Evolutionary conservation across 192 early-diverging fungal genomes (phyloP).

Genomic region (Radiomyces spectabilis): DNA sequence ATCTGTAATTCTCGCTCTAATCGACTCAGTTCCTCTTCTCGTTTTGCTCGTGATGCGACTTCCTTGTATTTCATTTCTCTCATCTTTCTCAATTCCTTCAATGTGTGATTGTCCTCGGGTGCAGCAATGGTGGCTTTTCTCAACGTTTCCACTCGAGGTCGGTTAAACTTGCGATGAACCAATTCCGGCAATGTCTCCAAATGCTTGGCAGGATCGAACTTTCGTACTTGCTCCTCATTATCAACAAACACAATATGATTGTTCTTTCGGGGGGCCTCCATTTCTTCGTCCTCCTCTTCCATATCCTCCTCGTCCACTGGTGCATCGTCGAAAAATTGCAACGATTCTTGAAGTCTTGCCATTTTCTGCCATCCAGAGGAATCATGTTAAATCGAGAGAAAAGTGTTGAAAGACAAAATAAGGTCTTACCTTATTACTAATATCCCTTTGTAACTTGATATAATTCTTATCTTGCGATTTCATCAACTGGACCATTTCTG

Average conservation of each 20-base stretch:
- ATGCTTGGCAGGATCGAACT: conserved; percentile 75
- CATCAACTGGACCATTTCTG: conserved; percentile 72
- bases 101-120: conserved; percentile 17
- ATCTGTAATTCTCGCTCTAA: conserved; percentile 72
- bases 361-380: conserved; percentile 63
- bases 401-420: too few species aligned
- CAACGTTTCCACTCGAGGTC: conserved; percentile 57
- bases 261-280: conserved; percentile 16
- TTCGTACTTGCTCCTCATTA: conserved; percentile 40
- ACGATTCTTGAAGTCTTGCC: conserved; percentile 58
- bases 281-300: conserved; percentile 26
- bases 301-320: conserved; percentile 24
- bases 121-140: conserved; percentile 34
- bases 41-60: conserved; percentile 60
- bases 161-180: conserved; percentile 71
- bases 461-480: conserved; percentile 93
- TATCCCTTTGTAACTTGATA: conserved; percentile 70
- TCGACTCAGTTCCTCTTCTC: conserved; percentile 68
- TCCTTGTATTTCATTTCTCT: conserved; percentile 52
- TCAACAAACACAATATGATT: conserved; percentile 81
- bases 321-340: conserved; percentile 58
- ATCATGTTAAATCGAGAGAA: too few species aligned
- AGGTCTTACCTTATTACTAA: conserved; percentile 59
- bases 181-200: conserved; percentile 79
- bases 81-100: conserved; percentile 7